A percentile compares a stretch with the other conserved stretches of the same genome.
These are phyloP conservation scores for Aegilops tauschii DNA, from an alignment of 176 grass and related monocot genomes.

Conservation along the genomic window DNA sequence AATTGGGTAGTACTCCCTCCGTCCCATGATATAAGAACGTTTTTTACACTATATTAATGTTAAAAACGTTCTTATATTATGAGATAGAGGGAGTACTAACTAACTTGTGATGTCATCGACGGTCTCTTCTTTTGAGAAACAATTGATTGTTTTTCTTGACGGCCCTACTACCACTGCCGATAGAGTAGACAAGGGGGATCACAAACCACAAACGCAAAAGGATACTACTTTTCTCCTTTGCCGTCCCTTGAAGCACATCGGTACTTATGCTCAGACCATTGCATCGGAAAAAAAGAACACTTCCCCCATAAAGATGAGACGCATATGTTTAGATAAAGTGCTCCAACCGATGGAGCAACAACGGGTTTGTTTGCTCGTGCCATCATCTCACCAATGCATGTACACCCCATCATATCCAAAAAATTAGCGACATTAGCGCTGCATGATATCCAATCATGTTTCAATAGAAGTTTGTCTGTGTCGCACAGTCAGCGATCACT, in stretches of 20 bases:
- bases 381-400: not conserved
- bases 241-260: slow-evolving; percentile 46
- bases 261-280: slow-evolving; percentile 29
- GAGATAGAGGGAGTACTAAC: not conserved
- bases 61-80: no score
- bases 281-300: not conserved
- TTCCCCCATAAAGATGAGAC: not conserved
- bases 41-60: no score
- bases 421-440: not conserved
- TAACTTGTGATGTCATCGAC: slow-evolving; percentile 12
- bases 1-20: not conserved
- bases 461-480: not conserved
- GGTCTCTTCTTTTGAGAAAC: not conserved
- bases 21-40: no score
- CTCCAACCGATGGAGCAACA: not conserved
- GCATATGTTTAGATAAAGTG: not conserved
- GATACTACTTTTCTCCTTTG: slow-evolving; percentile 29
- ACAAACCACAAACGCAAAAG: not conserved
- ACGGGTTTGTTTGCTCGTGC: not conserved
- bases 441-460: slow-evolving; percentile 6
- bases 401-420: not conserved
- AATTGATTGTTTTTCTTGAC: not conserved
- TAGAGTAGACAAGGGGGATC: slow-evolving; percentile 32
- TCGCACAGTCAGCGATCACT: not conserved
- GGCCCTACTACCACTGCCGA: slow-evolving; percentile 20